A percentile compares a stretch with the other conserved stretches of the same genome.
Evolutionary conservation across 2,329 filamentous ascomycete genomes (phyloP).

Genomic region (Onygenales sp.): DNA sequence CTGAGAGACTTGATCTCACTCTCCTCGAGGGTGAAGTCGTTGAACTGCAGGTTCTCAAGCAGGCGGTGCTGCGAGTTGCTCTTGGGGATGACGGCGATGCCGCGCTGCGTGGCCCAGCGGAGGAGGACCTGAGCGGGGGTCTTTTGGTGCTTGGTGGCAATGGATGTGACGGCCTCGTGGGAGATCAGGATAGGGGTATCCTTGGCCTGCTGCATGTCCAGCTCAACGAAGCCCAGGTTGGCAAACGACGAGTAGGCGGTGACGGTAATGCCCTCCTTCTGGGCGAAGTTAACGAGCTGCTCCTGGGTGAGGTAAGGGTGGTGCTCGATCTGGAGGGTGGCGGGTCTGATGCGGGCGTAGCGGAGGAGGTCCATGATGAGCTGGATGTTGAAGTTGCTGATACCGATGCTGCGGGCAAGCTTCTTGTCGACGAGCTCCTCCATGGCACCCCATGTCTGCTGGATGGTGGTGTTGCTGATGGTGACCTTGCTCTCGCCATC

Average conservation of each 20-base stretch:
- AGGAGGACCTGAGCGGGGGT: slow-evolving; percentile 72
- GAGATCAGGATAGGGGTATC: slow-evolving; percentile 62
- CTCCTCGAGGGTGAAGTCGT: slow-evolving; percentile 55
- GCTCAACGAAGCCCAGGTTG: slow-evolving; percentile 67
- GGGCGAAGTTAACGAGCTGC: slow-evolving; percentile 59
- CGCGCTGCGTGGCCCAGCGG: slow-evolving; percentile 77
- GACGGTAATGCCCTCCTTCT: slow-evolving; percentile 60
- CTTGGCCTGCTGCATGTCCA: slow-evolving; percentile 60
- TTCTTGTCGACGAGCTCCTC: slow-evolving; percentile 61
- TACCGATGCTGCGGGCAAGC: slow-evolving; percentile 63
- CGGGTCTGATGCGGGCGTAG: slow-evolving; percentile 64
- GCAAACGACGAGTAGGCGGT: slow-evolving; percentile 83
- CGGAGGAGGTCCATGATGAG: slow-evolving; percentile 70
- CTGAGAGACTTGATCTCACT: slow-evolving; percentile 59
- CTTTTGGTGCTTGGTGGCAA: slow-evolving; percentile 62
- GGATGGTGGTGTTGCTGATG: slow-evolving; percentile 59
- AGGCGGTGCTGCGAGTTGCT: slow-evolving; percentile 50
- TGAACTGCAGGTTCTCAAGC: slow-evolving; percentile 58
- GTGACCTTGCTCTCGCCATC: slow-evolving; percentile 54
- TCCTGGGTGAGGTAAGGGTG: slow-evolving; percentile 78
- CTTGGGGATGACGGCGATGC: slow-evolving; percentile 75
- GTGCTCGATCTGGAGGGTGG: slow-evolving; percentile 79
- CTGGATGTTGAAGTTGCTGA: slow-evolving; percentile 74
- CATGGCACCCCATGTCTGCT: slow-evolving; percentile 76
- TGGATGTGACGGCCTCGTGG: slow-evolving; percentile 52